Percentiles rank a stretch among this genome's conserved stretches.
Evolutionary conservation across 768 basidiomycete genomes (phyloP).

Genomic region (Leucocoprinus sp.): DNA sequence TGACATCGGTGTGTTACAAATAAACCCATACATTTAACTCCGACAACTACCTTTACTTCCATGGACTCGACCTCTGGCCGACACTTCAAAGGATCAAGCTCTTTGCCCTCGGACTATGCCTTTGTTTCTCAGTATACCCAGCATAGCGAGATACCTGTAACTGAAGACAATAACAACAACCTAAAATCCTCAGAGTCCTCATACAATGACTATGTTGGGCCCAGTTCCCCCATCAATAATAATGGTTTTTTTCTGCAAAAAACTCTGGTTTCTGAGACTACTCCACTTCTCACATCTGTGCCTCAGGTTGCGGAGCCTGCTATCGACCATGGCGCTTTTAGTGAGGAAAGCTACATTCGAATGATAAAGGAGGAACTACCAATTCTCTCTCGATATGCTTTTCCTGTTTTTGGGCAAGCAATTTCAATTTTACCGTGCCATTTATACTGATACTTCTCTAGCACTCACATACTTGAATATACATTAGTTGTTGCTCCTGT

Average conservation of each 20-base stretch:
- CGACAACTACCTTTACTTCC: too few relatives aligned
- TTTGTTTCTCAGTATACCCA: constrained; percentile 46
- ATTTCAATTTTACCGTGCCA: background rate
- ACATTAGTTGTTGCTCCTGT: constrained; percentile 79
- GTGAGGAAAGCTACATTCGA: background rate
- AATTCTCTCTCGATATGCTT: constrained; percentile 53
- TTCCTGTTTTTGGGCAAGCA: constrained; percentile 62
- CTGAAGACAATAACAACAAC: too few relatives aligned
- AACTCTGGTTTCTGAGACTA: too few relatives aligned
- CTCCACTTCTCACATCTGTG: background rate
- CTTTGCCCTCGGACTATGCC: constrained; percentile 60
- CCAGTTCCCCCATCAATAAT: too few relatives aligned
- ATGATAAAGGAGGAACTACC: constrained; percentile 51
- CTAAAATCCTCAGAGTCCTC: too few relatives aligned
- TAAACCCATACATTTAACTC: too few relatives aligned
- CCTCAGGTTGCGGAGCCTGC: background rate
- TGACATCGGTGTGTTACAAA: too few relatives aligned
- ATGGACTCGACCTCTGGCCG: constrained; percentile 42
- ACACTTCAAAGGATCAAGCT: constrained; percentile 49
- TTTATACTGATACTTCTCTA: constrained; percentile 18
- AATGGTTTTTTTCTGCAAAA: too few relatives aligned
- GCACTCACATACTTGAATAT: constrained; percentile 81
- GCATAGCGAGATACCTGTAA: constrained; percentile 14
- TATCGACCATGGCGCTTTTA: background rate
- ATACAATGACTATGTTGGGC: too few relatives aligned